These are phyloP conservation scores for Amaranthus palmeri DNA, from an alignment of 148 eudicot genomes.

Conservation along the genomic window DNA sequence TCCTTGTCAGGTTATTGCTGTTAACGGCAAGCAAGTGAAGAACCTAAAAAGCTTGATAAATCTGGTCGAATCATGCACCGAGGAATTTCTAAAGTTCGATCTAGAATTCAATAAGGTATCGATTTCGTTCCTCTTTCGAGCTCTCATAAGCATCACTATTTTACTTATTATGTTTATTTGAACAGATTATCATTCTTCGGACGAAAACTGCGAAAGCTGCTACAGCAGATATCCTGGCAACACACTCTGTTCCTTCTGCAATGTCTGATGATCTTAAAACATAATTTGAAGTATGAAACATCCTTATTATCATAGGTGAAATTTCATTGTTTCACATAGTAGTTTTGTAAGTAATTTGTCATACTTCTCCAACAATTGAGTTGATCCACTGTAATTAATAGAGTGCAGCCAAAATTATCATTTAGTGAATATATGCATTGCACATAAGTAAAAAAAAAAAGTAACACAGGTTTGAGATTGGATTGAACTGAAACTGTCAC, in stretches of 20 bases:
- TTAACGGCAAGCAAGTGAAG: constrained; percentile 73
- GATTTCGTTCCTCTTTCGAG: constrained; percentile 1
- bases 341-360: not conserved
- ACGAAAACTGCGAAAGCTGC: constrained; percentile 80
- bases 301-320: not conserved
- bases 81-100: constrained; percentile 77
- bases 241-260: constrained; percentile 84
- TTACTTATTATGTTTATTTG: not conserved
- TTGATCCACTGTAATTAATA: not conserved
- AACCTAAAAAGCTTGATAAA: constrained; percentile 74
- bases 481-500: too few relatives aligned
- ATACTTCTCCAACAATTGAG: not conserved
- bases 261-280: constrained; percentile 76
- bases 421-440: too few relatives aligned
- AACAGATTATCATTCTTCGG: constrained; percentile 67
- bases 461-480: too few relatives aligned
- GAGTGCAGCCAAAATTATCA: not conserved
- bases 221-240: constrained; percentile 63
- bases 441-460: too few relatives aligned
- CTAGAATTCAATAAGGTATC: constrained; percentile 65
- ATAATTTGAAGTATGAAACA: not conserved
- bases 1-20: constrained; percentile 55
- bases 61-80: constrained; percentile 78
- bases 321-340: not conserved
- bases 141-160: not conserved